These are phyloP conservation scores for Schizosaccharomyces octosporus DNA, from an alignment of 805 yeast genomes.

Conservation along the genomic window DNA sequence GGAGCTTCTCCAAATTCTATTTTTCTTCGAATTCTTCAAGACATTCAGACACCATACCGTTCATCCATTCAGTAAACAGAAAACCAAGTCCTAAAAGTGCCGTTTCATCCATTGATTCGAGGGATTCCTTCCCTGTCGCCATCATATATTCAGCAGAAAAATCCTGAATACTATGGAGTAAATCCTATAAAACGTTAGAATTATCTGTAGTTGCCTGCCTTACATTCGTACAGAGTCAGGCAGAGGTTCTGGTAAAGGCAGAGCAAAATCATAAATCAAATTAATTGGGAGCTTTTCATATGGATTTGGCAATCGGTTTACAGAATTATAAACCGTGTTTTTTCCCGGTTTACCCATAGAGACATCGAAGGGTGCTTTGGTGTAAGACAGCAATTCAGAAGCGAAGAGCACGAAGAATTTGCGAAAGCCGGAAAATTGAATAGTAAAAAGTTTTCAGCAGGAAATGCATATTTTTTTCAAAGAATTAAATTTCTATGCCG, in stretches of 20 bases:
- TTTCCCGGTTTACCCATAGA: too few relatives aligned
- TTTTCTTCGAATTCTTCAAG: background rate
- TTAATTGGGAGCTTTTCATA: background rate
- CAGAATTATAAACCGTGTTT: background rate
- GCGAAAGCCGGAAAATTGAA: too few relatives aligned
- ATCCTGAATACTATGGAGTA: background rate
- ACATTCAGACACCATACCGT: background rate
- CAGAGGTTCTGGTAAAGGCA: background rate
- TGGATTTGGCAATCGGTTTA: background rate
- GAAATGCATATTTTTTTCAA: too few relatives aligned
- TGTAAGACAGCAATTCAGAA: too few relatives aligned
- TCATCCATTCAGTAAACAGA: background rate
- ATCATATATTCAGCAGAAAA: background rate
- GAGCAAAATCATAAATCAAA: background rate
- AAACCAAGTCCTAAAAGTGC: background rate
- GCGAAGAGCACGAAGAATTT: too few relatives aligned
- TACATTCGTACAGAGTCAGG: background rate
- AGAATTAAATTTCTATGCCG: too few relatives aligned
- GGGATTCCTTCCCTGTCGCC: background rate
- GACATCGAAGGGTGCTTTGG: too few relatives aligned
- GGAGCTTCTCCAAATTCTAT: too few relatives aligned
- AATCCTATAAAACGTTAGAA: background rate
- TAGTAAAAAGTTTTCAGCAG: too few relatives aligned
- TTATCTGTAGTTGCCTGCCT: background rate
- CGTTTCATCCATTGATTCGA: background rate